phyloP scores from a whole-genome alignment of 495 filamentous ascomycete genomes.

The Podospora comata region DNA sequence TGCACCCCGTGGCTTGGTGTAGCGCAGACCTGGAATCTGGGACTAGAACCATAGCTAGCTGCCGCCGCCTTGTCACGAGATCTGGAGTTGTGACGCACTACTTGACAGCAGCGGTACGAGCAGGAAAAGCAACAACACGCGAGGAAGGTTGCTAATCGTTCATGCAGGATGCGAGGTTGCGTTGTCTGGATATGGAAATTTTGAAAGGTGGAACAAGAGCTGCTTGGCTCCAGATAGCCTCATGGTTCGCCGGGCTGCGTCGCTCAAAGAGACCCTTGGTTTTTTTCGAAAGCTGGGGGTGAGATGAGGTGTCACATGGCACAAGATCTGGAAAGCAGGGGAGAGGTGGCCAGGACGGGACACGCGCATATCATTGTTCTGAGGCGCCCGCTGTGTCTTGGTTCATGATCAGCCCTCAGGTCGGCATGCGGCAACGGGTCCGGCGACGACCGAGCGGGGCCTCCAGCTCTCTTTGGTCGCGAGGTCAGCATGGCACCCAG shows the following conservation, averaged over 20 bases:
- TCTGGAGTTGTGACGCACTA: not conserved
- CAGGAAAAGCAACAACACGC: not conserved
- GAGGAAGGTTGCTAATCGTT: constrained; percentile 2
- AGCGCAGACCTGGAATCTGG: not conserved
- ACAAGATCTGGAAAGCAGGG: constrained; percentile 36
- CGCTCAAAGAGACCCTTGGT: constrained; percentile 24
- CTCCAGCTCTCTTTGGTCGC: not conserved
- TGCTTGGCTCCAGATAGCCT: constrained; percentile 24
- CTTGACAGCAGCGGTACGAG: not conserved
- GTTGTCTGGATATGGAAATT: not conserved
- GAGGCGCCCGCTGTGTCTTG: constrained; percentile 29
- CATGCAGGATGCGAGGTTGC: constrained; percentile 18
- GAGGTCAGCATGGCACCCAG: not conserved
- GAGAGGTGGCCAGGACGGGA: constrained; percentile 31
- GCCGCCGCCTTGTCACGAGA: not conserved
- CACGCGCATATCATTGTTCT: constrained; percentile 18
- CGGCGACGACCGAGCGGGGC: constrained; percentile 15
- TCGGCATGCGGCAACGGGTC: constrained; percentile 23
- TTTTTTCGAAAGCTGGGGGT: constrained; percentile 28
- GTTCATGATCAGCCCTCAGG: constrained; percentile 12
- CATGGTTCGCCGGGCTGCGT: constrained; percentile 29
- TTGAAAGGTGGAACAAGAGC: constrained; percentile 31
- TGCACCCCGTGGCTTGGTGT: not conserved
- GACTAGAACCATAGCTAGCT: not conserved
- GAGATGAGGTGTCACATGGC: constrained; percentile 40